Base-by-base conservation (phyloP, 2,329 filamentous ascomycete genomes). In the Dendrostoma leiphaemia region DNA sequence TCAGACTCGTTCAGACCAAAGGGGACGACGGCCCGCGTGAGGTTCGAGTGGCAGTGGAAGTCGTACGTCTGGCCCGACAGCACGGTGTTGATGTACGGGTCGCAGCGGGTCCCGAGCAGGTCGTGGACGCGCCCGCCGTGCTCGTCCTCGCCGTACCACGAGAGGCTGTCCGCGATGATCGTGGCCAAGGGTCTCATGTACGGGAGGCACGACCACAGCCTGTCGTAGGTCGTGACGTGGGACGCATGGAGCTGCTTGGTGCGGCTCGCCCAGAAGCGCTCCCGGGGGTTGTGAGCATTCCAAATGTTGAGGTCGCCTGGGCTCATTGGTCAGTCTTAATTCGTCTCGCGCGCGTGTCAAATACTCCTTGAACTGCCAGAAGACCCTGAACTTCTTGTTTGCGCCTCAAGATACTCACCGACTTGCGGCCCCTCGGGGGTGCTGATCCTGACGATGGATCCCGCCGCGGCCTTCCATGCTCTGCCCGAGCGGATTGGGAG, bases 31-130 rank as follows among this genome's bases (percentile, higher is more conserved):
- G 90, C 88, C 4, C 90, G 82, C 1, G 83, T 84, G 10, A 95
- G 79, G 67, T 95, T 95, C 2, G 86, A 90, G 65, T 93, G 90
- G 68, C 90, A 95, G 67, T 94, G 89, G 68, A 82, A 93, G 67
- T 94, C 86, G 66, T 91, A 94, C 29, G 78, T 77, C 47, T 82
- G 78, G n/a, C 84, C 84, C 3, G 80, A 83, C 49, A 95, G 81
- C 59, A 94, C 79, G 34, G 81, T 76, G 67, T 90, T 90, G 66
- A 94, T 86, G 66, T 94, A 95, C 1, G 90, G 90, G 70, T 94
- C 90, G 69, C 90, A 95, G 40, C 90, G 77, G 24, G 90, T 95
- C 32, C 90, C 90, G 4, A 95, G 74, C 21, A 95, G 74, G 71
- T 95, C 90, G 73, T 95, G 90, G 34, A 89, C 79, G 54, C 83